Base-by-base conservation (phyloP, 306 rosid species). In the Castanea mollissima region DNA sequence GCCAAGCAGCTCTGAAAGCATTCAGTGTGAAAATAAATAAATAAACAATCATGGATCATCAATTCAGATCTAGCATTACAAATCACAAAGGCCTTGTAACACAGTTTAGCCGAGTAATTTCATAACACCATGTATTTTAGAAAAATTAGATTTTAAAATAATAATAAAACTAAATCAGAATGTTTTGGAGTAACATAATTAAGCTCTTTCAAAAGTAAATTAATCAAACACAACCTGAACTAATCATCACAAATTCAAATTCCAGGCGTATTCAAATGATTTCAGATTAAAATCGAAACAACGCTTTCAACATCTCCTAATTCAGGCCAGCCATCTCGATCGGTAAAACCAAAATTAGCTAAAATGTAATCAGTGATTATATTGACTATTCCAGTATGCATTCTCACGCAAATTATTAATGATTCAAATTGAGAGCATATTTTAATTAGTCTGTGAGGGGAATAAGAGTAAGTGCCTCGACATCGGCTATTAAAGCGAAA, bases 1-100 rank as follows among this genome's bases (percentile, higher is more conserved):
- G 98, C 99, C 87, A 92, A 86, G 83, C 94, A 92, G 84, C 92
- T 95, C 98, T 91, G 71, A 38, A 57, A 44, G 60, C 81, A 82
- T 72, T 41, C 49, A 59, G 73, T 58, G 21, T 23, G 9, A 54
- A 62, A 35, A 18, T 10, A 55, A 31, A 29, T 5, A 57, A 58
- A 35, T 10, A 18, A 29, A 12, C 18, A 34, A 52, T 19, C 67
- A 32, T 23, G 2, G 77, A 57, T 31, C 25, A 4, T n/a, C 32
- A 25, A 57, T 14, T 16, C 55, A 67, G 34, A 23, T 25, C 41
- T 25, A 54, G 72, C 52, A 68, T 67, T 46, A 68, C n/a, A 14
- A 35, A 35, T 68, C 4, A 34, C 72, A 4, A 35, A 18, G 23
- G 13, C 25, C 71, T 20, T 8, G 6, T 5, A 65, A 34, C 34